Evolutionary conservation across 148 eudicot genomes (phyloP).

Genomic region (Chenopodium berlandieri): DNA sequence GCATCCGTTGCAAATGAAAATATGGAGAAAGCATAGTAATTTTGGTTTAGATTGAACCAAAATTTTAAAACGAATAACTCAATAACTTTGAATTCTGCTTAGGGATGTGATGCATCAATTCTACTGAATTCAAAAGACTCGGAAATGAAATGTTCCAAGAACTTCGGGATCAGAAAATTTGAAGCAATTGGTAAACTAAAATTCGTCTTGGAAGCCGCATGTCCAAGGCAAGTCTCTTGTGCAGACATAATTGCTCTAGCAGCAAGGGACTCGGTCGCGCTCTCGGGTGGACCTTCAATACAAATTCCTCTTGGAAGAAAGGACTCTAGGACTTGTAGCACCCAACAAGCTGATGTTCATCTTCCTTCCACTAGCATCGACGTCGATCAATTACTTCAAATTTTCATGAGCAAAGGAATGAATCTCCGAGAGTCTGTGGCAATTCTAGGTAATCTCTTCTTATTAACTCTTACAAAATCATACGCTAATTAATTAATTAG

Average conservation of each 20-base stretch:
- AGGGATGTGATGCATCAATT: conserved; percentile 76
- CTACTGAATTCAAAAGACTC: conserved; percentile 31
- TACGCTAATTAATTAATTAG: background rate
- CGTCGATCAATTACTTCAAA: conserved; percentile 35
- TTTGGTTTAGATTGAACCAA: no score
- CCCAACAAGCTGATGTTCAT: conserved; percentile 34
- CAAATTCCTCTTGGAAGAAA: conserved; percentile 55
- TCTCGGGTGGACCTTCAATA: conserved; percentile 44
- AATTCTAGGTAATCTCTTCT: conserved; percentile 42
- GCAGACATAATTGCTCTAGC: conserved; percentile 56
- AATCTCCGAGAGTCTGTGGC: conserved; percentile 51
- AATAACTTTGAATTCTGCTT: no score
- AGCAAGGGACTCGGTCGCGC: conserved; percentile 43
- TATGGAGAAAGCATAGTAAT: no score
- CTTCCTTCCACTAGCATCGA: conserved; percentile 41
- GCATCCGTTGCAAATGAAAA: no score
- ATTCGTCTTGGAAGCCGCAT: conserved; percentile 37
- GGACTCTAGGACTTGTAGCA: conserved; percentile 43
- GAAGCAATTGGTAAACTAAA: conserved; percentile 38
- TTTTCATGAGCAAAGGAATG: conserved; percentile 51
- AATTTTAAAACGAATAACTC: no score
- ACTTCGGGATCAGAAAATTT: conserved; percentile 49
- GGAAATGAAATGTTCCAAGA: conserved; percentile 40
- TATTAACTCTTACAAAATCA: background rate
- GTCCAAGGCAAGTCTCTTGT: conserved; percentile 53